These are phyloP conservation scores for Saccharomyces jurei DNA, from an alignment of 805 yeast species.

Conservation along the genomic window DNA sequence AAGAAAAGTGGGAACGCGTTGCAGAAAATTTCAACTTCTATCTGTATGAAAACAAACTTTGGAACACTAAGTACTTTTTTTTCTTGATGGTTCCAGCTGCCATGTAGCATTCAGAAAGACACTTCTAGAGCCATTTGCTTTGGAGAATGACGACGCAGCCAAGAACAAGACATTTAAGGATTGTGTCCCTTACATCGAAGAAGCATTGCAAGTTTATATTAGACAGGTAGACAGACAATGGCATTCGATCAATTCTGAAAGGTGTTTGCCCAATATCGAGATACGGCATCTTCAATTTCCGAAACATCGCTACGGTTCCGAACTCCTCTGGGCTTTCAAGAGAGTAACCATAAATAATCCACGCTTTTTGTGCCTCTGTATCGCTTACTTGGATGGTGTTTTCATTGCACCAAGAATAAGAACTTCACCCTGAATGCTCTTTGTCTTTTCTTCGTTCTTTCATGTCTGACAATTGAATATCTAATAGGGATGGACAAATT, in stretches of 20 bases:
- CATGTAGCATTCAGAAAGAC: not conserved
- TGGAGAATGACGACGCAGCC: not conserved
- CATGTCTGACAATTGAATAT: too few species aligned
- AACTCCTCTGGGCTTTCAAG: not conserved
- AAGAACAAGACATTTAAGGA: not conserved
- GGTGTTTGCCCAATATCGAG: too few species aligned
- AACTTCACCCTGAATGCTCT: too few species aligned
- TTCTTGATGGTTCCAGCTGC: not conserved
- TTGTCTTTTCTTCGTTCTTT: too few species aligned
- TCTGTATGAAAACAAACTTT: not conserved
- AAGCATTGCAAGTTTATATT: not conserved
- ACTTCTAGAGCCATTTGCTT: not conserved
- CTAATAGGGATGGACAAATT: too few species aligned
- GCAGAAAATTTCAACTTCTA: not conserved
- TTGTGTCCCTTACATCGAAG: not conserved
- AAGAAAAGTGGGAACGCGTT: not conserved
- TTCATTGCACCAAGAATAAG: not conserved
- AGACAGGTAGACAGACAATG: not conserved
- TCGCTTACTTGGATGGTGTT: not conserved
- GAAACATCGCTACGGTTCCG: not conserved
- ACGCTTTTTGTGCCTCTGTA: too few species aligned
- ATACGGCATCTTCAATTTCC: not conserved
- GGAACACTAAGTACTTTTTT: not conserved
- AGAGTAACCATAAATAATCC: too few species aligned
- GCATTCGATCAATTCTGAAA: not conserved